Evolutionary conservation across 805 yeast species (phyloP).

Genomic region (Ogataea nonfermentans): DNA sequence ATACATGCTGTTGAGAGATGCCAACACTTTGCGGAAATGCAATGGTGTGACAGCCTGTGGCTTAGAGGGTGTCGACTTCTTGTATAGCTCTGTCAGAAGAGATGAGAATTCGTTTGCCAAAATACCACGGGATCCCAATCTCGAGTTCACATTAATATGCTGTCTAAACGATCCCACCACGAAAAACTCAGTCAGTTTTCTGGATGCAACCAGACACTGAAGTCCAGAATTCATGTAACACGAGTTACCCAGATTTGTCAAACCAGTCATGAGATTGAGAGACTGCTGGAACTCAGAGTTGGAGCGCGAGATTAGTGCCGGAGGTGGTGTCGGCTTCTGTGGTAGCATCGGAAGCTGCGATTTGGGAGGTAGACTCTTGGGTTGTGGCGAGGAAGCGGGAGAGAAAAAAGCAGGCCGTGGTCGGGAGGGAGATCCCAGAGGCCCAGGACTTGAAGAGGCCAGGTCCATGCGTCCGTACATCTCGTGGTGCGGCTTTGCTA

Average conservation of each 20-base stretch:
- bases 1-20: constrained; percentile 63
- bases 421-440: constrained; percentile 16
- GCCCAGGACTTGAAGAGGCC: constrained; percentile 2
- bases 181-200: constrained; percentile 61
- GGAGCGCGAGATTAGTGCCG: constrained; percentile 7
- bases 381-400: constrained; percentile 15
- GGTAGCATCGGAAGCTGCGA: constrained; percentile 14
- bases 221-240: constrained; percentile 89
- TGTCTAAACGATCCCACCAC: constrained; percentile 56
- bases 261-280: constrained; percentile 59
- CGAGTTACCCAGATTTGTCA: constrained; percentile 81
- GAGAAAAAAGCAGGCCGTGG: constrained; percentile 24
- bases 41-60: constrained; percentile 51
- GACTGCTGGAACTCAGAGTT: constrained; percentile 22
- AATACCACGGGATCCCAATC: constrained; percentile 78
- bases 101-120: constrained; percentile 67
- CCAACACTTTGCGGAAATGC: constrained; percentile 65
- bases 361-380: constrained; percentile 10
- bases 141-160: constrained; percentile 70
- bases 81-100: constrained; percentile 53
- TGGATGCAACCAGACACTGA: constrained; percentile 81
- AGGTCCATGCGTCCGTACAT: constrained; percentile 1
- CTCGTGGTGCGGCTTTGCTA: constrained; percentile 9
- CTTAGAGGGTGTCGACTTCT: constrained; percentile 30
- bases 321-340: constrained; percentile 7